Evolutionary conservation across 2,329 filamentous ascomycete species (phyloP), one percentile per base, ranked within the genome.

Genomic region (Ophidiomyces ophidiicola): DNA sequence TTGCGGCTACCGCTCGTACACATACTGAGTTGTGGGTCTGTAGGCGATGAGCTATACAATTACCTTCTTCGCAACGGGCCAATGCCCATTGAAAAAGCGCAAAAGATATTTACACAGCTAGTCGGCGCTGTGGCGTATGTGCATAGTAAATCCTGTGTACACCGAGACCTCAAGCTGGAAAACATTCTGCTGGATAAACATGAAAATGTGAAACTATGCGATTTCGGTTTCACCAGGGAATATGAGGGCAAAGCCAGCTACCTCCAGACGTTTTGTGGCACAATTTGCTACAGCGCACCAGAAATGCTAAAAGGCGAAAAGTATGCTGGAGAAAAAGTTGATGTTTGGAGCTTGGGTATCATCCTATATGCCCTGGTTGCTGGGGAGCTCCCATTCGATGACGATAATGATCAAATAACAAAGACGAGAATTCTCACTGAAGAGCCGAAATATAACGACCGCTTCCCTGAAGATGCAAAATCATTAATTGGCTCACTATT

Each of bases 241-340:
- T 98, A 98, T 59, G 86, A 94, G 61, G 88, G 88, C 44, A 86
- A 92, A 52, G 76, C 84, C 20, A 96, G 87, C 58, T 88, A 96
- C 54, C 66, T 98, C 40, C 88, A 96, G 61, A 98, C 90, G 1
- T 98, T 94, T 62, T 98, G 90, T 58, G 90, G 90, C 4, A 98
- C 90, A 0, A 80, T 98, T 46, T 96, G 88, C 64, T 98, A 98
- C 62, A 94, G 86, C 39, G 90, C 90, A 2, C 90, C 90, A 2
- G 90, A 98, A 61, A 98, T 98, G 90, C 71, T 98, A 28, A 94
- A 90, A 59, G 90, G 87, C 26, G 90, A 98, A 60, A 96, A 93
- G 60, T 98, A 98, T 57, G 90, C 87, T 0, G 88, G 86, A 18
- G 86, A 94, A 65, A 96, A 94, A 65, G 88, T 98, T 34, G 90